Evolutionary conservation across 495 filamentous ascomycete species (phyloP).

Genomic region (Penicilliopsis zonata): DNA sequence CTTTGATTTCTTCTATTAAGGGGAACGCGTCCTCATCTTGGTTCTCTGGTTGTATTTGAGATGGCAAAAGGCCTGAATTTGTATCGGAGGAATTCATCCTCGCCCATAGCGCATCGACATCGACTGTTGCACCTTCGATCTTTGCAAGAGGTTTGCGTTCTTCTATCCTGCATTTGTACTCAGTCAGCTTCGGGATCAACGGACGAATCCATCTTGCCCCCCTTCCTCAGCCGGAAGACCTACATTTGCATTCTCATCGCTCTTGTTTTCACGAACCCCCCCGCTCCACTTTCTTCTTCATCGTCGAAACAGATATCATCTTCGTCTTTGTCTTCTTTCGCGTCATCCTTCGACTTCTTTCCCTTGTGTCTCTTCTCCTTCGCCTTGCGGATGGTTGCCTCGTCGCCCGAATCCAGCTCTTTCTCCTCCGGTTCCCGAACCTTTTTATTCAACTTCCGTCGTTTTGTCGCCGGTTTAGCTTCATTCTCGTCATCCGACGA

Average conservation of each 20-base stretch:
- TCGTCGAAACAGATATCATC: constrained; percentile 44
- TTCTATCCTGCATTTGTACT: constrained; percentile 39
- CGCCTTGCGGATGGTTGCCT: constrained; percentile 55
- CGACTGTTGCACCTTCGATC: constrained; percentile 62
- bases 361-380: constrained; percentile 41
- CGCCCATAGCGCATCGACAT: constrained; percentile 84
- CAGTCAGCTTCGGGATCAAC: constrained; percentile 5
- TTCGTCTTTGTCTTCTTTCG: constrained; percentile 26
- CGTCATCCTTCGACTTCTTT: constrained; percentile 26
- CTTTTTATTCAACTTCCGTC: constrained; percentile 22
- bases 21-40: constrained; percentile 7
- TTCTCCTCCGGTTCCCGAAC: constrained; percentile 15
- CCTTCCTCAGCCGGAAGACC: constrained; percentile 11
- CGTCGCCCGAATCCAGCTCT: constrained; percentile 59
- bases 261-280: constrained; percentile 75
- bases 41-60: constrained; percentile 4
- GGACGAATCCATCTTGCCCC: too few species aligned
- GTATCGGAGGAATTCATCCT: constrained; percentile 51
- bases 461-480: constrained; percentile 26
- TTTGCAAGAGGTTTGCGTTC: constrained; percentile 50
- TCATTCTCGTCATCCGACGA: constrained; percentile 25
- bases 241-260: constrained; percentile 51
- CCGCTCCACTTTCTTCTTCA: constrained; percentile 54
- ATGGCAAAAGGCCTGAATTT: constrained; percentile 6
- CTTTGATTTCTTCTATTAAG: constrained; percentile 4